Evolutionary conservation across 441 rosid genomes (phyloP).

Genomic region (Gossypium aridum): DNA sequence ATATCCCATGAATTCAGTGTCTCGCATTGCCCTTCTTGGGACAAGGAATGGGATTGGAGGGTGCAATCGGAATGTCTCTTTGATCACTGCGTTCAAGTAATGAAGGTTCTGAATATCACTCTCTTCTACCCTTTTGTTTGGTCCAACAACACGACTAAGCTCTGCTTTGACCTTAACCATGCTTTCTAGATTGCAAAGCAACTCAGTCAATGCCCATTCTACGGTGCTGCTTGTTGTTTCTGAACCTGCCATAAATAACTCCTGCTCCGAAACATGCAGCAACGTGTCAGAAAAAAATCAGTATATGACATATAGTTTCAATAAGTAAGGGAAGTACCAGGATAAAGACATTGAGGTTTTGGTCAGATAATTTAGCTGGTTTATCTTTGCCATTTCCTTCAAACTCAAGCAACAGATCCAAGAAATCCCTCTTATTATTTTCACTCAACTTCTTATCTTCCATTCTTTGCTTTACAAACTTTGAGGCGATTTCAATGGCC

Average conservation of each 20-base stretch:
- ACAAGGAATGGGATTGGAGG: constrained; percentile 36
- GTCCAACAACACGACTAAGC: constrained; percentile 18
- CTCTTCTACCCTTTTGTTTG: constrained; percentile 18
- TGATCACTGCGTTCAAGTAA: constrained; percentile 32
- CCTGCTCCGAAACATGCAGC: constrained; percentile 18
- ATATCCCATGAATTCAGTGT: constrained; percentile 33
- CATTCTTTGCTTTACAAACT: constrained; percentile 29
- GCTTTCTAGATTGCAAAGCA: constrained; percentile 10
- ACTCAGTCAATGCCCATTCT: constrained; percentile 31
- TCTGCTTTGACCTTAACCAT: constrained; percentile 21
- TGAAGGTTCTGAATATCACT: constrained; percentile 19
- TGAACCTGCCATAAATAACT: constrained; percentile 20
- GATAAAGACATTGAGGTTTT: constrained; percentile 25
- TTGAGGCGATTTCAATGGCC: constrained; percentile 30
- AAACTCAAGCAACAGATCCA: constrained; percentile 38
- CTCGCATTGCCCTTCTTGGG: constrained; percentile 29
- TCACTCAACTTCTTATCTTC: constrained; percentile 11
- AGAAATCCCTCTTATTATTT: constrained; percentile 25
- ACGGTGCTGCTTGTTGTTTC: constrained; percentile 30
- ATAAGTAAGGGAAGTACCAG: constrained; percentile 20
- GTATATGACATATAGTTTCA: background rate
- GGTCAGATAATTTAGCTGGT: constrained; percentile 19
- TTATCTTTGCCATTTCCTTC: constrained; percentile 37
- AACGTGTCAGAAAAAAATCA: background rate
- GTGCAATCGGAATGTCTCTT: constrained; percentile 38